phyloP scores from a whole-genome alignment of 2,329 filamentous ascomycete species.

The Rutstroemia sydowiana region DNA sequence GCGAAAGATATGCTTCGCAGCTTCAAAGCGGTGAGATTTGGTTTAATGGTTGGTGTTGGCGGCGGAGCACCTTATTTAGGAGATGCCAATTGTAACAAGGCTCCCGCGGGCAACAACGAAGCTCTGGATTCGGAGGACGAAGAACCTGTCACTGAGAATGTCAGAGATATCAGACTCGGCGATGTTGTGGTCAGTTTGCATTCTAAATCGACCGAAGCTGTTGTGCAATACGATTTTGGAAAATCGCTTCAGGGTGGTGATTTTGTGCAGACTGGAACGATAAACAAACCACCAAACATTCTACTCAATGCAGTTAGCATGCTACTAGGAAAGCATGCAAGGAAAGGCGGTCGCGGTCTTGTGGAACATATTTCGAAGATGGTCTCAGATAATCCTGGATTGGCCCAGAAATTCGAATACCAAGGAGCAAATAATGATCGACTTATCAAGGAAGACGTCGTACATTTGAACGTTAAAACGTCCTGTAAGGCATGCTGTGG shows the following conservation, averaged over 20 bases:
- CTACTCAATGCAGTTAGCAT: not conserved
- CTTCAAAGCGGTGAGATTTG: constrained; percentile 32
- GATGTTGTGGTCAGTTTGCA: constrained; percentile 15
- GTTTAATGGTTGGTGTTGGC: constrained; percentile 39
- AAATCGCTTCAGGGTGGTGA: constrained; percentile 7
- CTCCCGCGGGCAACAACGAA: constrained; percentile 3
- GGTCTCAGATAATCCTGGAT: not conserved
- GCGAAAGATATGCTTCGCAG: constrained; percentile 23
- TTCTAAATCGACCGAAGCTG: constrained; percentile 10
- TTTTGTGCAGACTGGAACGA: not conserved
- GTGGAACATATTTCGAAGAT: not conserved
- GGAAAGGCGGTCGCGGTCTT: not conserved
- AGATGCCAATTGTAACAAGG: constrained; percentile 11
- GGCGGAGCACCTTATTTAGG: constrained; percentile 21
- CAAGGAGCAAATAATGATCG: constrained; percentile 20
- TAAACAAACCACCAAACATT: constrained; percentile 1
- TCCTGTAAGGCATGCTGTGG: constrained; percentile 1
- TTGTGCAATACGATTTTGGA: constrained; percentile 26
- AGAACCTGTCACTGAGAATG: constrained; percentile 2
- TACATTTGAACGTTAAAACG: constrained; percentile 11
- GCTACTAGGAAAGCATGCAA: not conserved
- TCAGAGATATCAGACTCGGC: constrained; percentile 13
- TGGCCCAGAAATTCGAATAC: constrained; percentile 4
- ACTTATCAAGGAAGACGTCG: constrained; percentile 23
- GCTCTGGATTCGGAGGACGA: not conserved